Base-by-base conservation (phyloP, 1,284 basidiomycete genomes). In the Vanrija humicola region DNA sequence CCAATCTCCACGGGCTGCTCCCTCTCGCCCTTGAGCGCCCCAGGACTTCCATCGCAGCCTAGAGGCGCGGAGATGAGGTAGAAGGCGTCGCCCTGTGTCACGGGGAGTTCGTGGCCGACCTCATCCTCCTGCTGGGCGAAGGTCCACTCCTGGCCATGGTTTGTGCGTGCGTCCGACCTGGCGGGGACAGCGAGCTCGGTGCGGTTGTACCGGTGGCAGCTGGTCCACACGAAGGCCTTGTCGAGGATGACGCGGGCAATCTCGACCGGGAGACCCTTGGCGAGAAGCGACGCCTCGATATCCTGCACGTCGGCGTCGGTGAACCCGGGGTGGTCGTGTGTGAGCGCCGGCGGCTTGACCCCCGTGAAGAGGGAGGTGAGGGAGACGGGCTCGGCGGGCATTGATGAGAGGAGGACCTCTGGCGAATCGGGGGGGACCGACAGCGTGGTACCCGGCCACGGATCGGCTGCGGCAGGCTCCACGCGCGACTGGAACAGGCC, bases 161-260 rank as follows among this genome's bases (percentile, higher is more conserved):
- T 5, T 6, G 50, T 55, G 34, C 64, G 54, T 38, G 64, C 60
- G 2, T 45, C 39, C 0, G 51, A 50, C 1, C 57, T 55, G 1
- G 69, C 61, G n/a, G 52, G 45, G 3, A 74, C 67, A 6, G 48
- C 51, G 7, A 69, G 38, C 9, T 57, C 25, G n/a, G 58, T 54
- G 28, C 45, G 51, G 38, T 52, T 59, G 9, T 55, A 44, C 19
- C 58, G 42, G 8, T 55, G 53, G 50, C 69, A 72, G 19, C 38
- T 54, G 8, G 56, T 38, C 63, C 64, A 70, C 23, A 64, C 61
- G 19, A 57, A 50, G 16, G 67, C 69, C 3, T 56, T 3, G 46
- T 72, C 69, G 45, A 72, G 39, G 39, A 72, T 59, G 5, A 54
- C 47, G 14, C 63, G 62, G 3, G 61, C 56, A 7, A 74, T 53